Conservation (phyloP, 495 filamentous ascomycete genomes). For the Aspergillus bridgeri region DNA sequence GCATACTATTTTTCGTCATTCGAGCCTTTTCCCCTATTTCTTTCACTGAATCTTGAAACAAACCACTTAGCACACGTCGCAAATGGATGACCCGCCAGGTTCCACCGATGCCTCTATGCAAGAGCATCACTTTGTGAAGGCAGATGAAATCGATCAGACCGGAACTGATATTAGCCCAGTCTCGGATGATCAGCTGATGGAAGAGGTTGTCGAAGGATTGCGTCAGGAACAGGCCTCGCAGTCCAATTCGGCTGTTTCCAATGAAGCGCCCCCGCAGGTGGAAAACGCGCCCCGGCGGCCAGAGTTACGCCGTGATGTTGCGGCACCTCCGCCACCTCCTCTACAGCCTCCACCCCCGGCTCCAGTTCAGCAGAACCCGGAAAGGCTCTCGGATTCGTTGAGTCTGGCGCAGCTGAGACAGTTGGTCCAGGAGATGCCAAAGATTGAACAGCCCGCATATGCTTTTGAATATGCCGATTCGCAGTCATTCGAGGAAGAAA, state of each 20-base stretch:
- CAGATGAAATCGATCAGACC: conserved; percentile 54
- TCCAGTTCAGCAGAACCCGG: conserved; percentile 40
- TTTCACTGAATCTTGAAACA: neutral
- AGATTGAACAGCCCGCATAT: conserved; percentile 78
- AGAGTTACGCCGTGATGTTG: conserved; percentile 52
- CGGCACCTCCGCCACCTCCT: conserved; percentile 56
- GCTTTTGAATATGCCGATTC: conserved; percentile 88
- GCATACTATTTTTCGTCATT: neutral
- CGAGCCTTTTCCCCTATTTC: conserved; percentile 5
- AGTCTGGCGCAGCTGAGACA: conserved; percentile 76
- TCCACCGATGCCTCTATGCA: conserved; percentile 22
- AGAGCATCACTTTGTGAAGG: conserved; percentile 49
- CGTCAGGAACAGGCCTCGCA: conserved; percentile 41
- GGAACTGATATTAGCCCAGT: conserved; percentile 52
- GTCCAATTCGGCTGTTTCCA: conserved; percentile 5
- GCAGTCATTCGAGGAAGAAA: conserved; percentile 74
- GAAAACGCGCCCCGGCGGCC: conserved; percentile 41
- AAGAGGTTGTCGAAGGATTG: conserved; percentile 48
- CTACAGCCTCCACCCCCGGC: conserved; percentile 58
- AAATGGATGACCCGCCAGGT: conserved; percentile 31
- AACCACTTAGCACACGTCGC: conserved; percentile 3
- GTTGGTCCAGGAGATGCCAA: conserved; percentile 78
- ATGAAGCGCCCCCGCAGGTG: conserved; percentile 11
- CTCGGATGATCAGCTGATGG: conserved; percentile 46
- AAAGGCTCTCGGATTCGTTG: conserved; percentile 66